A percentile compares a stretch with the other conserved stretches of the same genome.
Evolutionary conservation across 495 filamentous ascomycete genomes (phyloP).

Genomic region (Tetracladium marchalianum): DNA sequence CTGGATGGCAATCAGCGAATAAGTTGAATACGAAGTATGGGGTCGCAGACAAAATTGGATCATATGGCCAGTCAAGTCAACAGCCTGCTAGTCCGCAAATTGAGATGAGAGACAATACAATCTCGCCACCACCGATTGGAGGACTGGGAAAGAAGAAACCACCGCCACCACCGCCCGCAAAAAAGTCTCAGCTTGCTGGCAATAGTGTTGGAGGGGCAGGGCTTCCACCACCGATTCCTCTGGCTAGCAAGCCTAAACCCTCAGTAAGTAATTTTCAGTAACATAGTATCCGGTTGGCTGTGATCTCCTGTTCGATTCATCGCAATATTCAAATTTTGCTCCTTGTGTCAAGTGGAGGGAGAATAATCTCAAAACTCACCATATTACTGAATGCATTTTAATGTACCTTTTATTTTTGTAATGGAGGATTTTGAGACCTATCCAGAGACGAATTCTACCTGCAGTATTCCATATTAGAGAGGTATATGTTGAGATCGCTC

Average conservation of each 20-base stretch:
- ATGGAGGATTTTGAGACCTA: too few species aligned
- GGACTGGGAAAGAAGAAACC: slow-evolving; percentile 42
- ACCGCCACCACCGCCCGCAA: slow-evolving; percentile 62
- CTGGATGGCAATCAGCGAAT: slow-evolving; percentile 51
- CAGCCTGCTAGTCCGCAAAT: slow-evolving; percentile 1
- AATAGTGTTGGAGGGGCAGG: slow-evolving; percentile 5
- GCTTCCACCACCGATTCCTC: slow-evolving; percentile 39
- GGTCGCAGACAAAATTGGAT: slow-evolving; percentile 21
- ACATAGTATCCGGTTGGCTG: background rate
- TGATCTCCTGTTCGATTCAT: too few species aligned
- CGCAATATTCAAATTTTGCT: too few species aligned
- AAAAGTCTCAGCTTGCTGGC: slow-evolving; percentile 33
- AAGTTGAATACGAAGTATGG: slow-evolving; percentile 45
- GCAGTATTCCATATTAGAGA: too few species aligned
- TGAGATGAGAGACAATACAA: slow-evolving; percentile 2
- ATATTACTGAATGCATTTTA: too few species aligned
- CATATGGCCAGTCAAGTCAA: slow-evolving; percentile 10
- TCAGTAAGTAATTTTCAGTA: slow-evolving; percentile 15
- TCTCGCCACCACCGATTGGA: slow-evolving; percentile 21
- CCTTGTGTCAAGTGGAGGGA: too few species aligned
- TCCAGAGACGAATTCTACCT: too few species aligned
- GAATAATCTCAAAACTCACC: too few species aligned
- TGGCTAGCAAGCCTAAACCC: slow-evolving; percentile 25
- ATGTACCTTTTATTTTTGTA: too few species aligned
- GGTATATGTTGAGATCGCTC: too few species aligned